Evolutionary conservation across 345 rosid species (phyloP).

Genomic region (Acer yangbiense): DNA sequence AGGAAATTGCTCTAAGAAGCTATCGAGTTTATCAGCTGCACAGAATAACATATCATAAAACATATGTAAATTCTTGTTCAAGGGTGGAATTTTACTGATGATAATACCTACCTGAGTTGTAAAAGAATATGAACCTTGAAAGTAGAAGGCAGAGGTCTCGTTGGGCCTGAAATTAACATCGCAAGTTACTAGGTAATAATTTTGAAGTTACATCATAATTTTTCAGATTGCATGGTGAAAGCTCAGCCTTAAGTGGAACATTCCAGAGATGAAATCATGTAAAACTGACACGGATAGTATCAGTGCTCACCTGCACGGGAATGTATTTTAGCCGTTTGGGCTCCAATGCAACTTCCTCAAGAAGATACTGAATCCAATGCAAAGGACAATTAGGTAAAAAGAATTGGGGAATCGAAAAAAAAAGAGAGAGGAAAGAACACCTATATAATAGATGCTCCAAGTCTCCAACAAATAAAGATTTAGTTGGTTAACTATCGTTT

Average conservation of each 20-base stretch:
- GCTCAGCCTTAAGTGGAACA: constrained; percentile 10
- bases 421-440: not conserved
- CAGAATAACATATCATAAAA: constrained; percentile 18
- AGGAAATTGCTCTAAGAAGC: constrained; percentile 76
- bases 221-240: not conserved
- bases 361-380: constrained; percentile 66
- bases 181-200: not conserved
- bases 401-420: not conserved
- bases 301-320: constrained; percentile 68
- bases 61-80: constrained; percentile 4
- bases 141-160: constrained; percentile 78
- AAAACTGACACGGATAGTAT: constrained; percentile 2
- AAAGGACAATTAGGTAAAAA: constrained; percentile 4
- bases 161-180: constrained; percentile 62
- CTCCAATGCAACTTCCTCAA: constrained; percentile 83
- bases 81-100: not conserved
- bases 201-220: constrained; percentile 5
- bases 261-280: not conserved
- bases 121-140: constrained; percentile 89
- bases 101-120: constrained; percentile 65
- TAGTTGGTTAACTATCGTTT: not conserved
- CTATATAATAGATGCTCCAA: not conserved
- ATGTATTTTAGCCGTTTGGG: constrained; percentile 62
- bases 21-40: constrained; percentile 79
- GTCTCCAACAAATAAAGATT: not conserved